Percentiles rank a stretch among this genome's conserved stretches.
These are phyloP conservation scores for Pachyrhizus erosus DNA, from an alignment of 306 rosid genomes.

Conservation along the genomic window DNA sequence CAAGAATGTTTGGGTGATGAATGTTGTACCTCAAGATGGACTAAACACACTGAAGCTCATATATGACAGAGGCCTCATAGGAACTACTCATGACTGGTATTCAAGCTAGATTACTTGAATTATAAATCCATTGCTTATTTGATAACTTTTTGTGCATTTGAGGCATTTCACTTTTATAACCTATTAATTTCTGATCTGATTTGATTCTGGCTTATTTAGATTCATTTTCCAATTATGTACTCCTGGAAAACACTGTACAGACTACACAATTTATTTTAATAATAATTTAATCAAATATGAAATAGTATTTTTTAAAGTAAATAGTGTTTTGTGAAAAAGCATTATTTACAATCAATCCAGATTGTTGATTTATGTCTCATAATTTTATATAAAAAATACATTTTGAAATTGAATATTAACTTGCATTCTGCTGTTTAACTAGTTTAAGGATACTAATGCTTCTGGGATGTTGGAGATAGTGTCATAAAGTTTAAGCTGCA, in stretches of 20 bases:
- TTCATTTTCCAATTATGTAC: neutral
- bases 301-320: neutral
- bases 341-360: neutral
- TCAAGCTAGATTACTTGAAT: conserved; percentile 26
- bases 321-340: neutral
- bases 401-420: neutral
- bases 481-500: no score
- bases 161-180: conserved; percentile 18
- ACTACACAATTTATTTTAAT: neutral
- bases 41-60: conserved; percentile 85
- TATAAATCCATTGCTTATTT: conserved; percentile 7
- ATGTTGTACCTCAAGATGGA: conserved; percentile 86
- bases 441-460: neutral
- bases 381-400: neutral
- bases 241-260: neutral
- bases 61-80: conserved; percentile 94
- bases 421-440: neutral
- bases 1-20: conserved; percentile 98
- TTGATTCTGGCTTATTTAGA: neutral
- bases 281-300: conserved; percentile 22
- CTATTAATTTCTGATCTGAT: neutral
- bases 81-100: conserved; percentile 83
- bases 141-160: neutral
- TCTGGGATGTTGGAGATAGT: no score
- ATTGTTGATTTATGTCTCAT: neutral